Evolutionary conservation across 306 rosid genomes (phyloP), one percentile per base, ranked within the genome.

Genomic region (Glycyrrhiza uralensis): DNA sequence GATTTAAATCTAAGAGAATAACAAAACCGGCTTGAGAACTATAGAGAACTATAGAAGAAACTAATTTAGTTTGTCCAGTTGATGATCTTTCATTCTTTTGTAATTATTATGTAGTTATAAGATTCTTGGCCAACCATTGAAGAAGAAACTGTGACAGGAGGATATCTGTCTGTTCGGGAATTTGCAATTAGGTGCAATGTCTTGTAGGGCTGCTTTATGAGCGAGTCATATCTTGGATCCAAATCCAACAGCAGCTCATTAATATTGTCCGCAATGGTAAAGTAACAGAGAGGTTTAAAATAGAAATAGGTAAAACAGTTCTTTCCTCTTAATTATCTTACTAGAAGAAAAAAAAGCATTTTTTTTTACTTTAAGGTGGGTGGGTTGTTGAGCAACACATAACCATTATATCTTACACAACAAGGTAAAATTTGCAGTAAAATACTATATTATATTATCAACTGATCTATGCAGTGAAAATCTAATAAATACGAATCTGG

Each of bases 381-480:
- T 65, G 63, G 44, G 76, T 45, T 4, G 84, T 52, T 80, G 74
- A 80, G 54, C 80, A 23, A 35, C 44, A 17, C 49, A 4, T 33
- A 35, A 69, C 74, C 69, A 38, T 66, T 47, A 4, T 24, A 9
- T 19, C 55, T 19, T 32, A 30, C 55, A 15, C 24, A 7, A 9
- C 14, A n/a, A n/a, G n/a, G 18, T 2, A 14, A 51, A 35, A 9
- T 23, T 29, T 26, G 10, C 6, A 20, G 19, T 5, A 54, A n/a
- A n/a, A n/a, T n/a, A n/a, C n/a, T n/a, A 24, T 4, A 18, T 19
- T 14, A 13, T 11, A 0, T 36, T 1, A 24, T 24, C 20, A 8
- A 12, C 4, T 8, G 8, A 72, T 15, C 29, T 4, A 26, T 5
- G 23, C 63, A 64, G 28, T 11, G 57, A 30, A 56, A 57, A 75